Evolutionary conservation across 345 rosid species (phyloP), one percentile per base, ranked within the genome.

Genomic region (Pistacia integerrima): DNA sequence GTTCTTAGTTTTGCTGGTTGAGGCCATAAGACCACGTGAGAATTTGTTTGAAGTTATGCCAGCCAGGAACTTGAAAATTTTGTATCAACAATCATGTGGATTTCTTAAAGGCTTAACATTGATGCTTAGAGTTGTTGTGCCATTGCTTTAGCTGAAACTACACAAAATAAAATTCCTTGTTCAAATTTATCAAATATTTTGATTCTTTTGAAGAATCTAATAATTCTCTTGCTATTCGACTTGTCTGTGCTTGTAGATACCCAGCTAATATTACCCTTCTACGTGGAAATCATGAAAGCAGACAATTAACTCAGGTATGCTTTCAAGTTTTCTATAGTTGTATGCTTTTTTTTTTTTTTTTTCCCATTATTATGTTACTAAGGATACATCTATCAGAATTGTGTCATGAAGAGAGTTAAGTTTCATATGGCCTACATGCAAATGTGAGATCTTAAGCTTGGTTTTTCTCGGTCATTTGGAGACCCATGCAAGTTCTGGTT

Each of bases 201-300:
- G 6, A 14, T 16, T 71, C 35, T 28, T 41, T 38, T 55, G 70
- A 18, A 57, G 46, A 55, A 54, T 30, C 18, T 77, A 44, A 74
- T 70, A 17, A 59, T 38, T 8, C 35, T 30, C 35, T 22, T n/a
- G 55, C 35, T 33, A 20, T 60, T 30, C 46, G 46, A 41, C 9
- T 77, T 48, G 77, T 38, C 75, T 38, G 52, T 64, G 33, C 74
- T 79, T 83, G 73, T 81, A 97, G 97, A 89, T 88, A 94, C 81
- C 99, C 99, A 56, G 98, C 99, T 69, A 85, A 92, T 77, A 97
- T 97, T 75, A 97, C 99, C 73, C 98, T 97, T 79, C 79, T 97
- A 87, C 99, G 99, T 52, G 99, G 99, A 62, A 97, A 97, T 84
- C 98, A 94, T 81, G 98, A 97, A 83, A 97, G 99, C 85, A 90